Conservation (phyloP, 2,329 filamentous ascomycete genomes). For the Penicillium occitanis region DNA sequence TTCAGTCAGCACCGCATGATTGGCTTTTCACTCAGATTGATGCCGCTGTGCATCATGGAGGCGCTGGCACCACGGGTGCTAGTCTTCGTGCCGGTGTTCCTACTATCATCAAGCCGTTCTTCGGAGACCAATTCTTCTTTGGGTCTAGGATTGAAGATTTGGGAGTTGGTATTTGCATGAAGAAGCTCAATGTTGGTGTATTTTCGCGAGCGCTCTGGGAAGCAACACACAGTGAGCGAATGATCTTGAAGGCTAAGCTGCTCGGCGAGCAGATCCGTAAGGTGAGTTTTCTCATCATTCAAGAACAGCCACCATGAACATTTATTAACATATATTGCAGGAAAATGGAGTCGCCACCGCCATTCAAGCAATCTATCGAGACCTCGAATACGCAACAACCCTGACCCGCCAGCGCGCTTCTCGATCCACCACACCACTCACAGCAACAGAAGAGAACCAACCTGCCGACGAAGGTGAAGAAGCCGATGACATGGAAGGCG, state of each 20-base stretch:
- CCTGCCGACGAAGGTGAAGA: not conserved
- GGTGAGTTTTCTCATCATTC: constrained; percentile 52
- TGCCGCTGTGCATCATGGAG: constrained; percentile 90
- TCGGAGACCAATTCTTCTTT: constrained; percentile 97
- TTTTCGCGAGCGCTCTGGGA: constrained; percentile 89
- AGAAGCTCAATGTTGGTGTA: constrained; percentile 81
- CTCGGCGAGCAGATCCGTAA: constrained; percentile 84
- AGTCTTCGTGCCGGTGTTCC: constrained; percentile 87
- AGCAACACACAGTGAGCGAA: constrained; percentile 82
- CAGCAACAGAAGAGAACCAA: constrained; percentile 31
- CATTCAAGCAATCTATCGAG: constrained; percentile 89
- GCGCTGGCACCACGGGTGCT: constrained; percentile 90
- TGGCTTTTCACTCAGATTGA: constrained; percentile 96
- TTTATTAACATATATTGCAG: constrained; percentile 49
- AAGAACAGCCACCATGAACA: not conserved
- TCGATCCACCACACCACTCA: constrained; percentile 37
- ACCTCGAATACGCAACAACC: constrained; percentile 86
- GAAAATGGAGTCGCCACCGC: constrained; percentile 88
- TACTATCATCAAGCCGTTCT: constrained; percentile 94
- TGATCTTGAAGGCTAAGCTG: constrained; percentile 80
- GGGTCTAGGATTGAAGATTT: constrained; percentile 86
- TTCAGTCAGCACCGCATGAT: constrained; percentile 89
- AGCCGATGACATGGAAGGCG: constrained; percentile 48
- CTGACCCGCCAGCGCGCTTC: constrained; percentile 66
- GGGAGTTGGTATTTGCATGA: constrained; percentile 85